Percentiles rank a stretch among this genome's conserved stretches.
Evolutionary conservation across 2,329 filamentous ascomycete genomes (phyloP).

Genomic region (Alternaria sp.): DNA sequence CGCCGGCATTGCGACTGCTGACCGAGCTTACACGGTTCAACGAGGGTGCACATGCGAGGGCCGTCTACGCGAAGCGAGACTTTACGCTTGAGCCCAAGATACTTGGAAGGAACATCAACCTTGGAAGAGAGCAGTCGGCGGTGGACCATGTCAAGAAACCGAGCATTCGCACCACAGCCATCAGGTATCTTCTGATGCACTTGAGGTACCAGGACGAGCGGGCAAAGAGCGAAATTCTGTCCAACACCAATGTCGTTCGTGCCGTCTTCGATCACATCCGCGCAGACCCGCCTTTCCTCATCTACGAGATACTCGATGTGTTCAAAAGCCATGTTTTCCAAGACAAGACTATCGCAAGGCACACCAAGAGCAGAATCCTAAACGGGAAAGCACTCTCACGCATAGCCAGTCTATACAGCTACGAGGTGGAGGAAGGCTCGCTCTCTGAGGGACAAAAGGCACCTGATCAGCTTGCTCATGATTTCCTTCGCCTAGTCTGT

Average conservation of each 20-base stretch:
- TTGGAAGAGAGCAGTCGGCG: conserved; percentile 64
- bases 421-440: conserved; percentile 56
- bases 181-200: conserved; percentile 80
- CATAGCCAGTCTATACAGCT: conserved; percentile 59
- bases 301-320: conserved; percentile 76
- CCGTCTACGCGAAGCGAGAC: conserved; percentile 79
- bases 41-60: conserved; percentile 79
- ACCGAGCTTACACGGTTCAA: conserved; percentile 87
- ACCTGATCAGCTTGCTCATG: conserved; percentile 75
- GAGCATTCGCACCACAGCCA: conserved; percentile 81
- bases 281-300: conserved; percentile 77
- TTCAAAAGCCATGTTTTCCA: conserved; percentile 76
- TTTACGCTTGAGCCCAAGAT: conserved; percentile 75
- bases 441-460: conserved; percentile 59
- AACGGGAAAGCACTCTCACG: conserved; percentile 76
- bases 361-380: conserved; percentile 77
- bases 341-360: conserved; percentile 76
- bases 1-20: conserved; percentile 83
- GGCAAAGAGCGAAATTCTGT: conserved; percentile 82
- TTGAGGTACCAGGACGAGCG: conserved; percentile 79
- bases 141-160: conserved; percentile 73
- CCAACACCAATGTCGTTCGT: conserved; percentile 73
- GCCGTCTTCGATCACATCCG: conserved; percentile 78
- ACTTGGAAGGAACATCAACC: conserved; percentile 79
- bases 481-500: conserved; percentile 78